Percentiles rank a stretch among this genome's conserved stretches.
Evolutionary conservation across 495 filamentous ascomycete genomes (phyloP).

Genomic region (Cairneyella variabilis): DNA sequence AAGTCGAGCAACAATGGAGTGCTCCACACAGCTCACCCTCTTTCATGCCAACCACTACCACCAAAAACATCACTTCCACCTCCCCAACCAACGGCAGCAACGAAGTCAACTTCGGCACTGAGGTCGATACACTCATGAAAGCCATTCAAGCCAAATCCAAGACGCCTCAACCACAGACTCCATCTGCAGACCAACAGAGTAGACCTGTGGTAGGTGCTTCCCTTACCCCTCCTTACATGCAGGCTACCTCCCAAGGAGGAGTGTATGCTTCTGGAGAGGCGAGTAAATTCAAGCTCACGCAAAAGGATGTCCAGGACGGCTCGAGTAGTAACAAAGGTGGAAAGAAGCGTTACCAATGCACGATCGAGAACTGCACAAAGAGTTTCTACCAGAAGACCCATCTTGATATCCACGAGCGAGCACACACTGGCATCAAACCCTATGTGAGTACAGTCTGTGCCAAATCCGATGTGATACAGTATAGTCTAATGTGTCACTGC

Average conservation of each 20-base stretch:
- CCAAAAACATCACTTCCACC: conserved; percentile 24
- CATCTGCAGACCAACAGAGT: conserved; percentile 15
- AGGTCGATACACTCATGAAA: conserved; percentile 89
- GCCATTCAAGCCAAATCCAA: conserved; percentile 73
- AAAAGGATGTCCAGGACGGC: conserved; percentile 29
- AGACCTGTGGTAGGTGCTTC: conserved; percentile 23
- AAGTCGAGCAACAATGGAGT: neutral
- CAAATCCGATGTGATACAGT: neutral
- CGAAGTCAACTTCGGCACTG: conserved; percentile 67
- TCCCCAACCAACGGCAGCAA: conserved; percentile 19
- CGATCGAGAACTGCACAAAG: conserved; percentile 71
- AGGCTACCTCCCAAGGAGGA: conserved; percentile 9
- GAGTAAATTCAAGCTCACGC: conserved; percentile 20
- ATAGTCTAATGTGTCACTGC: neutral
- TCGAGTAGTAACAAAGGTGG: conserved; percentile 5
- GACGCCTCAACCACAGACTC: conserved; percentile 35
- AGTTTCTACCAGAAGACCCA: conserved; percentile 91
- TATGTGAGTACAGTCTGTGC: conserved; percentile 60
- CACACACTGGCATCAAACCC: conserved; percentile 87
- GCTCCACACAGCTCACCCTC: neutral
- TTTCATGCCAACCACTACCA: neutral
- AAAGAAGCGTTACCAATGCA: conserved; percentile 72
- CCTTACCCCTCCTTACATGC: conserved; percentile 14
- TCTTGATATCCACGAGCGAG: conserved; percentile 83
- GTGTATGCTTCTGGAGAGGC: conserved; percentile 9